Percentiles rank a stretch among this genome's conserved stretches.
phyloP scores from a whole-genome alignment of 345 rosid species.

The Carallia pectinifolia region DNA sequence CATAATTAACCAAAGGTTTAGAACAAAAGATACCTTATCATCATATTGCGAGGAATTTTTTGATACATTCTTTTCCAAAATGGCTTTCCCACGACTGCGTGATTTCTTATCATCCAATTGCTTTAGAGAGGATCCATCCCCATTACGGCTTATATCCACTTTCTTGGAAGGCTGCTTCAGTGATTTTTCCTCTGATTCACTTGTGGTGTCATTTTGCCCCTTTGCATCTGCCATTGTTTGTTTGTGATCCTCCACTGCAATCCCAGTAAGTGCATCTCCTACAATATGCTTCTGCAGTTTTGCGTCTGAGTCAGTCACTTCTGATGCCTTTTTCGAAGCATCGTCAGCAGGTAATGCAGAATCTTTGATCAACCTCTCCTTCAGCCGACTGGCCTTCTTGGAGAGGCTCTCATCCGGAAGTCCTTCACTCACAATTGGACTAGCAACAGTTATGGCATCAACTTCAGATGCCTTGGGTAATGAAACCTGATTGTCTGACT shows the following conservation, averaged over 20 bases:
- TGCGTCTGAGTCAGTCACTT: conserved; percentile 51
- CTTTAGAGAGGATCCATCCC: conserved; percentile 47
- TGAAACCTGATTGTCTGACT: conserved; percentile 42
- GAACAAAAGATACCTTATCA: conserved; percentile 41
- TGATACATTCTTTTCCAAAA: conserved; percentile 39
- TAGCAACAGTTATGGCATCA: conserved; percentile 33
- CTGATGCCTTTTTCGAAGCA: conserved; percentile 44
- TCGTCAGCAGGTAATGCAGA: conserved; percentile 37
- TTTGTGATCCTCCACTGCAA: conserved; percentile 41
- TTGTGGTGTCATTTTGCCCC: conserved; percentile 38
- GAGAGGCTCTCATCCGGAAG: conserved; percentile 42
- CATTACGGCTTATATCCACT: conserved; percentile 41
- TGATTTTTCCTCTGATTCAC: conserved; percentile 41
- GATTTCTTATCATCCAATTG: conserved; percentile 53
- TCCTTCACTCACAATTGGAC: conserved; percentile 41
- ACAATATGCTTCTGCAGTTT: conserved; percentile 40
- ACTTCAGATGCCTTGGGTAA: conserved; percentile 42
- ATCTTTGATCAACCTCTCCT: conserved; percentile 44
- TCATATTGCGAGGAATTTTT: conserved; percentile 47
- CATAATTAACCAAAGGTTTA: not conserved
- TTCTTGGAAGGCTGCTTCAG: conserved; percentile 37
- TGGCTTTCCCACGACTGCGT: conserved; percentile 42
- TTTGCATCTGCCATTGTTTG: conserved; percentile 24
- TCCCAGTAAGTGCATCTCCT: conserved; percentile 38
- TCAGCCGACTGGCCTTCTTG: conserved; percentile 40